A percentile compares a stretch with the other conserved stretches of the same genome.
Evolutionary conservation across 2,329 filamentous ascomycete genomes (phyloP).

Genomic region (Dothideomycetes sp.): DNA sequence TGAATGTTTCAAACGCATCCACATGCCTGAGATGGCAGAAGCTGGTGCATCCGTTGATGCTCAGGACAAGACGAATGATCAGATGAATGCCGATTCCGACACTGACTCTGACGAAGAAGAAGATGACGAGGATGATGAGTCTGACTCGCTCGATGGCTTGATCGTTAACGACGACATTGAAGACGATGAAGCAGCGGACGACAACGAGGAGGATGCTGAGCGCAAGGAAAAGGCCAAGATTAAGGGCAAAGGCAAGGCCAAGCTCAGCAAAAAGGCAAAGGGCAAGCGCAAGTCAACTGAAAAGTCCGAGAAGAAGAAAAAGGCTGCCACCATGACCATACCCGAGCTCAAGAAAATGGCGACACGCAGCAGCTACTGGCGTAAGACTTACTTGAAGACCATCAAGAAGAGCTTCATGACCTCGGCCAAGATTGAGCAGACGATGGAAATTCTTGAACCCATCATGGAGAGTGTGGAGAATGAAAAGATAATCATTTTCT

Average conservation of each 20-base stretch:
- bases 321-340: slow-evolving; percentile 38
- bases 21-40: slow-evolving; percentile 48
- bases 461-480: slow-evolving; percentile 35
- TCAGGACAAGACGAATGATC: slow-evolving; percentile 20
- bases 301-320: slow-evolving; percentile 29
- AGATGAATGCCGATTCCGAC: slow-evolving; percentile 26
- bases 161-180: slow-evolving; percentile 41
- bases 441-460: slow-evolving; percentile 46
- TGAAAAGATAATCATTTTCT: slow-evolving; percentile 76
- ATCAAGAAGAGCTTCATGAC: slow-evolving; percentile 60
- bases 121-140: slow-evolving; percentile 30
- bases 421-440: slow-evolving; percentile 66
- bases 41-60: slow-evolving; percentile 10
- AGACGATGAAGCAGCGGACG: slow-evolving; percentile 21
- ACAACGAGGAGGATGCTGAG: slow-evolving; percentile 12
- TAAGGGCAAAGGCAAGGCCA: slow-evolving; percentile 21
- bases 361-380: slow-evolving; percentile 53
- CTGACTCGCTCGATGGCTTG: slow-evolving; percentile 42
- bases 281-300: slow-evolving; percentile 36
- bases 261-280: slow-evolving; percentile 32
- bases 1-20: slow-evolving; percentile 61
- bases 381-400: slow-evolving; percentile 59
- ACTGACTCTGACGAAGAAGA: slow-evolving; percentile 30
- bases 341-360: slow-evolving; percentile 61
- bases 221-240: slow-evolving; percentile 14